A percentile compares a stretch with the other conserved stretches of the same genome.
Conservation (phyloP, 2,329 filamentous ascomycete genomes). For the Ophiocordyceps camponoti-rufipedis region DNA sequence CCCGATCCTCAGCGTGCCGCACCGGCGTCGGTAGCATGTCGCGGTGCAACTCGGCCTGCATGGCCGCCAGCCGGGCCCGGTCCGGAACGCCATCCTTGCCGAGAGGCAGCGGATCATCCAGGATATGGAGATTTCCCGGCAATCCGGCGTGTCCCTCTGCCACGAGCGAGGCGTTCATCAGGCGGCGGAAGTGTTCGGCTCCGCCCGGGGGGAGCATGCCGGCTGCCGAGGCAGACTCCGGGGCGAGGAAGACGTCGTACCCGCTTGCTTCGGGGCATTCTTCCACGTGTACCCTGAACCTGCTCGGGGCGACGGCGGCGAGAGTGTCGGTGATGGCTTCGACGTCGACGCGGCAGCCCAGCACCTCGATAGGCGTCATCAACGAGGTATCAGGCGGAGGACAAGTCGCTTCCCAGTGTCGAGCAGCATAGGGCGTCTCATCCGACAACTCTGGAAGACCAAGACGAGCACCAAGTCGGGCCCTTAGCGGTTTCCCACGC, state of each 20-base stretch:
- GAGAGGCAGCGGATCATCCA: neutral
- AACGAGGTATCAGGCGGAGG: constrained; percentile 25
- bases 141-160: constrained; percentile 2
- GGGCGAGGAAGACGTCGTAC: constrained; percentile 2
- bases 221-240: neutral
- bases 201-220: neutral
- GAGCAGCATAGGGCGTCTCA: constrained; percentile 16
- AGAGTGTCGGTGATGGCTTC: neutral
- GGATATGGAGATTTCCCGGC: constrained; percentile 1
- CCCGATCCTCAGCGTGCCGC: constrained; percentile 11
- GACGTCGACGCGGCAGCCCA: constrained; percentile 12
- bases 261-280: neutral
- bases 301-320: neutral
- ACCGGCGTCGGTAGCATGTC: constrained; percentile 2
- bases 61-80: constrained; percentile 12
- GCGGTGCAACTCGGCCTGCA: constrained; percentile 7
- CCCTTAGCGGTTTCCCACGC: constrained; percentile 33
- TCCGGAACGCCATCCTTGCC: constrained; percentile 3
- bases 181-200: constrained; percentile 1
- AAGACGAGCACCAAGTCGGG: constrained; percentile 26
- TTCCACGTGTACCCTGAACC: neutral
- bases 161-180: constrained; percentile 1
- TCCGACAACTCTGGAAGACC: constrained; percentile 21
- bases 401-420: constrained; percentile 26
- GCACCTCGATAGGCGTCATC: constrained; percentile 15